Evolutionary conservation across 2,329 filamentous ascomycete genomes (phyloP).

Genomic region (Iodosphaeria phyllophila): DNA sequence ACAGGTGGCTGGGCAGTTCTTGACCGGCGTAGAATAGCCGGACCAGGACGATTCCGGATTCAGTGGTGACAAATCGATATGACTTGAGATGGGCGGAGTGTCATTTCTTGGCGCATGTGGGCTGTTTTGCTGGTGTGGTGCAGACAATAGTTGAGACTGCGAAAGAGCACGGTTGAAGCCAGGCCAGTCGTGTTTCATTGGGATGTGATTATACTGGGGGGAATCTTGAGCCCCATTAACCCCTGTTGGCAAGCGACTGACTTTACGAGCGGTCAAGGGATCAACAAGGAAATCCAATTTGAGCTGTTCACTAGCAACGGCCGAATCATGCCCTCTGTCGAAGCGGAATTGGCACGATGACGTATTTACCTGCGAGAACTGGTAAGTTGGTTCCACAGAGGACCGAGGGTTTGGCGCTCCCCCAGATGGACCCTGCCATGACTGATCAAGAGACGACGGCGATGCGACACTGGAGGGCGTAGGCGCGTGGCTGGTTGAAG

Average conservation of each 20-base stretch:
- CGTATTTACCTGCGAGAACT: too few relatives aligned
- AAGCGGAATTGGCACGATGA: too few relatives aligned
- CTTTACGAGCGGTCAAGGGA: slow-evolving; percentile 25
- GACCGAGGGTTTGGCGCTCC: too few relatives aligned
- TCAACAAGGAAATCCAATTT: slow-evolving; percentile 59
- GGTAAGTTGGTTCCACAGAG: too few relatives aligned
- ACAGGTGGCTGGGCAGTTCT: slow-evolving; percentile 51
- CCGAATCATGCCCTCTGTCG: too few relatives aligned
- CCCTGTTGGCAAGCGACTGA: slow-evolving; percentile 30
- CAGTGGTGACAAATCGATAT: not conserved
- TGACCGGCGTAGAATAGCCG: slow-evolving; percentile 20
- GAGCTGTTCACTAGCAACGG: slow-evolving; percentile 43
- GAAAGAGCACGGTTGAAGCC: slow-evolving; percentile 6
- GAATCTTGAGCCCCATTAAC: slow-evolving; percentile 27
- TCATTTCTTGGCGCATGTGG: too few relatives aligned
- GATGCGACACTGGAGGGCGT: slow-evolving; percentile 21
- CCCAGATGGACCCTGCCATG: slow-evolving; percentile 11
- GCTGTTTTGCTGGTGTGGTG: slow-evolving; percentile 1
- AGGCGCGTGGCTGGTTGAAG: slow-evolving; percentile 15
- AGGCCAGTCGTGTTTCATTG: slow-evolving; percentile 32
- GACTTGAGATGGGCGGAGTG: not conserved
- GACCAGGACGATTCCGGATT: slow-evolving; percentile 5
- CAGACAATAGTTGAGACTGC: slow-evolving; percentile 1
- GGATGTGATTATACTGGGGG: slow-evolving; percentile 22
- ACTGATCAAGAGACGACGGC: slow-evolving; percentile 13